Evolutionary conservation across 208 protist species (phyloP), one percentile per base, ranked within the genome.

Genomic region (Crithidia sp.): DNA sequence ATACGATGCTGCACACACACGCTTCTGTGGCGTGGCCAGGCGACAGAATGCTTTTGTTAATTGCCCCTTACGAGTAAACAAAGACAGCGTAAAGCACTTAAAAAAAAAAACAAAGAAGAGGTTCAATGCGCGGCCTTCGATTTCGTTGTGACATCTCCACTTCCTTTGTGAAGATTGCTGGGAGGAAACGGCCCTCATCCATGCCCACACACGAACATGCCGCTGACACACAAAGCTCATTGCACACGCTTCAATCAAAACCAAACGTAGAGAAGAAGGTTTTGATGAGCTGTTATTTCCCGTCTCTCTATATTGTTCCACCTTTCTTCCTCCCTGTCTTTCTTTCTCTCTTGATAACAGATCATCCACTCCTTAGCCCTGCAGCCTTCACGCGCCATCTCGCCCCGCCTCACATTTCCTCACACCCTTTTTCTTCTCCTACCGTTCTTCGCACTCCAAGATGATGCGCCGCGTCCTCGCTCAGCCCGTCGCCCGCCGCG

Each of bases 391-490:
- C 54, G 36, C 54, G 10, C 28, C 28, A 43, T 14, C 37, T 43
- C 49, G 12, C 49, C 10, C 52, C 16, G 19, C 40, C n/a, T 4
- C 12, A 47, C 70, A 39, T 28, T 74, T 6, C 60, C 62, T 47
- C 14, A 44, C 6, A 14, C 16, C 40, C 56, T 40, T 63, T 61
- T 60, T 28, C n/a, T 49, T 43, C 61, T 45, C 17, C 50, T 12
- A 45, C 3, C 45, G 13, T 52, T n/a, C 8, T 54, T 43, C 56
- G 36, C 50, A 13, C 47, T 41, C 40, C 28, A 85, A 86, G 67
- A 95, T 95, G 91, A 93, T 95, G 91, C 91, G 91, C 84, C 91
- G 88, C 85, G 80, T 86, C 44, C 67, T 85, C 45, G 60, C 86
- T 73, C 82, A 90, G 86, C 84, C 87, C 68, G 75, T 71, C 53